A percentile compares a stretch with the other conserved stretches of the same genome.
phyloP scores from a whole-genome alignment of 2,329 filamentous ascomycete genomes.

The Purpureocillium lavendulum region DNA sequence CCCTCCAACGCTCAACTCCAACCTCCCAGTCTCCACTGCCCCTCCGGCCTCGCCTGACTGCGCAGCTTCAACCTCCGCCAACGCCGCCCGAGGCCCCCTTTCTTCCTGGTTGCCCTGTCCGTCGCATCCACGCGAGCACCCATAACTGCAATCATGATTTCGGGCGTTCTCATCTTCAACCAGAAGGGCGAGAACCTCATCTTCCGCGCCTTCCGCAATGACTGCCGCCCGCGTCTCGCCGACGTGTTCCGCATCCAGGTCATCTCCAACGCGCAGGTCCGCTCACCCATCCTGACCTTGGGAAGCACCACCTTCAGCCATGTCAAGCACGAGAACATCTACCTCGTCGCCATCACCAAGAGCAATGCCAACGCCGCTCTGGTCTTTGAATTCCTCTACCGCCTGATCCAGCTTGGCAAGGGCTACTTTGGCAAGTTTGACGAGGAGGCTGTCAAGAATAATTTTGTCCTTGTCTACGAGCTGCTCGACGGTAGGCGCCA shows the following conservation, averaged over 20 bases:
- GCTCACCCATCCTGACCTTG: constrained; percentile 92
- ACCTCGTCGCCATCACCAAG: constrained; percentile 93
- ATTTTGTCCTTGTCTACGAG: constrained; percentile 98
- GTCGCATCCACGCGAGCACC: no score
- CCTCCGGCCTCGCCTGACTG: no score
- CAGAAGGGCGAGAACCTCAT: constrained; percentile 99
- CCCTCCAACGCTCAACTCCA: no score
- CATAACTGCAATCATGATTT: constrained; percentile 58
- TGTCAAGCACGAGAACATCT: constrained; percentile 99
- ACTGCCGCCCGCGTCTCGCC: constrained; percentile 93
- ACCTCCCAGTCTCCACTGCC: no score
- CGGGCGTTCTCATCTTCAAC: constrained; percentile 96
- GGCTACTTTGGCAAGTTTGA: constrained; percentile 99
- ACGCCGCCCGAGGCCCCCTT: no score
- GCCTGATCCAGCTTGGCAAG: constrained; percentile 80
- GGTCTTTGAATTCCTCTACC: constrained; percentile 96
- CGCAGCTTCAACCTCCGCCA: no score
- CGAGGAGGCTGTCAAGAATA: constrained; percentile 99
- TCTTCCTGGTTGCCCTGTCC: no score
- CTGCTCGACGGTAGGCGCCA: constrained; percentile 72
- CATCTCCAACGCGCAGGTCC: constrained; percentile 95
- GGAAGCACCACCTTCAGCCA: constrained; percentile 98
- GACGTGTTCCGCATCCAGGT: constrained; percentile 99
- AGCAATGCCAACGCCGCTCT: constrained; percentile 98
- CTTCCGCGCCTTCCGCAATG: constrained; percentile 96